A percentile compares a stretch with the other conserved stretches of the same genome.
phyloP scores from a whole-genome alignment of 2,329 filamentous ascomycete species.

The Pestalotiopsis fici region DNA sequence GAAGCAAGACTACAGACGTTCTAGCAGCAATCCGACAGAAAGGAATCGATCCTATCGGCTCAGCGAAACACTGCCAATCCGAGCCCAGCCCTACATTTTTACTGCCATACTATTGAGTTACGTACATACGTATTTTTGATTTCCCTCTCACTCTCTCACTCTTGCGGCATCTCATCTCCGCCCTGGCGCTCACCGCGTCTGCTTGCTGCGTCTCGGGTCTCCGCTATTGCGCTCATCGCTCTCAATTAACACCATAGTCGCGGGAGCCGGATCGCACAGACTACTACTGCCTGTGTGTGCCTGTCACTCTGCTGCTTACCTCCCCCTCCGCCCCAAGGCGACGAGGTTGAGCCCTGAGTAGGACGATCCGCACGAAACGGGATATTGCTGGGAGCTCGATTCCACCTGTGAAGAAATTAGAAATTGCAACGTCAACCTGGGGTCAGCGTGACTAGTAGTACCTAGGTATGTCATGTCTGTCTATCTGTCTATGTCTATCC shows the following conservation, averaged over 20 bases:
- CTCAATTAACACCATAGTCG: not conserved
- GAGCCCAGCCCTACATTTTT: not conserved
- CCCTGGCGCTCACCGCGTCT: not conserved
- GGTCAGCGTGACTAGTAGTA: not conserved
- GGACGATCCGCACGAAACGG: conserved; percentile 3
- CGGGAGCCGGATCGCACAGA: not conserved
- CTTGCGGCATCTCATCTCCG: not conserved
- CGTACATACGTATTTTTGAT: not conserved
- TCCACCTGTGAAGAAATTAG: conserved; percentile 11
- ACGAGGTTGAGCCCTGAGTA: conserved; percentile 6
- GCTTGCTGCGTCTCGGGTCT: not conserved
- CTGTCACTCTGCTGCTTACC: not conserved
- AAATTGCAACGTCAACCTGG: conserved; percentile 8
- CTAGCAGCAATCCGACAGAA: not conserved
- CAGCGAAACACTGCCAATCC: not conserved
- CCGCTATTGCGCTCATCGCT: not conserved
- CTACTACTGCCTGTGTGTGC: not conserved
- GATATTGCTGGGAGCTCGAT: not conserved
- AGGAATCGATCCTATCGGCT: not conserved
- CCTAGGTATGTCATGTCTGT: conserved; percentile 5
- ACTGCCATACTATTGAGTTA: not conserved
- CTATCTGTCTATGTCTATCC: not conserved
- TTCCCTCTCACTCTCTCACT: not conserved
- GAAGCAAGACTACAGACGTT: not conserved
- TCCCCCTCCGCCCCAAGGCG: not conserved